phyloP scores from a whole-genome alignment of 1,284 basidiomycete genomes.

The Volvariella volvacea region DNA sequence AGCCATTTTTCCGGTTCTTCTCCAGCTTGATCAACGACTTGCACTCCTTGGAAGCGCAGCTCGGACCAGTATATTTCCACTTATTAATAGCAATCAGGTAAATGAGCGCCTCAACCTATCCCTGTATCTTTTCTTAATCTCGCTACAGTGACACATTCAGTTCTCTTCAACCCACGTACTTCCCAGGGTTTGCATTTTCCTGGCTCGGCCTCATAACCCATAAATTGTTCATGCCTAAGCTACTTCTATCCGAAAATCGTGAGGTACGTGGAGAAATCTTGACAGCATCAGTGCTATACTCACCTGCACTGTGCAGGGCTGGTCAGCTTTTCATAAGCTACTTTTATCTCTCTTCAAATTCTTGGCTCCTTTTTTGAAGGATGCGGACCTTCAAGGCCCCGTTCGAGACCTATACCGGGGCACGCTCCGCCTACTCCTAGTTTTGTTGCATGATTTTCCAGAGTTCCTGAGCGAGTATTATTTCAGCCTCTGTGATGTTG shows the following conservation, averaged over 20 bases:
- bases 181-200: constrained; percentile 97
- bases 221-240: constrained; percentile 94
- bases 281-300: not conserved
- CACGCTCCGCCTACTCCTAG: constrained; percentile 86
- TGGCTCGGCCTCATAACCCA: constrained; percentile 98
- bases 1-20: constrained; percentile 98
- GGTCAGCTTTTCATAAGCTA: constrained; percentile 94
- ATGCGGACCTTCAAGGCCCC: constrained; percentile 73
- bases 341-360: constrained; percentile 93
- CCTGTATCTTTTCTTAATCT: constrained; percentile 9
- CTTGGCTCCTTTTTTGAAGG: constrained; percentile 85
- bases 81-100: constrained; percentile 85
- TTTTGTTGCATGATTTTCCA: constrained; percentile 97
- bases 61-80: constrained; percentile 86
- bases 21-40: constrained; percentile 94
- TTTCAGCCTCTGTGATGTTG: constrained; percentile 89
- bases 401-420: constrained; percentile 91
- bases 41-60: constrained; percentile 74
- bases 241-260: constrained; percentile 77
- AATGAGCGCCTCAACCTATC: constrained; percentile 13
- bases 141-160: constrained; percentile 83
- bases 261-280: constrained; percentile 50
- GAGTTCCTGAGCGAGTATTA: constrained; percentile 98
- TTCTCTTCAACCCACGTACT: constrained; percentile 93
- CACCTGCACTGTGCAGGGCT: constrained; percentile 49